phyloP scores from a whole-genome alignment of 805 yeast genomes.

The Sungouiozyma intestinalis region DNA sequence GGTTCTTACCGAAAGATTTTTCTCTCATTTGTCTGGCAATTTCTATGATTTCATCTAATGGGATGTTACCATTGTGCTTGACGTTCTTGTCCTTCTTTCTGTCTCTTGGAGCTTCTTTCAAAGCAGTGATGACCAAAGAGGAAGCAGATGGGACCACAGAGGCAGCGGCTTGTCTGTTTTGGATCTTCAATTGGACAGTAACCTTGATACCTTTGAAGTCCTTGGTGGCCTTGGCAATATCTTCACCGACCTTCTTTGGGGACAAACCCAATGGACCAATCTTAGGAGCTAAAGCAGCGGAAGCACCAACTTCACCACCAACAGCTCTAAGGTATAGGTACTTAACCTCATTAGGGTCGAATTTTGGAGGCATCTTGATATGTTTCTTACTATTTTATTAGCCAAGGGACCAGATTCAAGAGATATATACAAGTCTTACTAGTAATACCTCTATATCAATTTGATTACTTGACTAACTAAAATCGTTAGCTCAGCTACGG shows the following conservation, averaged over 20 bases:
- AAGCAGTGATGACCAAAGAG: slow-evolving; percentile 95
- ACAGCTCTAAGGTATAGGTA: slow-evolving; percentile 98
- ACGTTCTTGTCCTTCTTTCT: slow-evolving; percentile 99
- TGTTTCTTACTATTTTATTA: too few species aligned
- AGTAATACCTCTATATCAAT: too few species aligned
- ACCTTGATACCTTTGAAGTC: slow-evolving; percentile 98
- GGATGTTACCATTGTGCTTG: slow-evolving; percentile 98
- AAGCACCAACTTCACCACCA: slow-evolving; percentile 99
- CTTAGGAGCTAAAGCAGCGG: slow-evolving; percentile 99
- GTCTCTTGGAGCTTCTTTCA: slow-evolving; percentile 99
- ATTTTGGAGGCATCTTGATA: slow-evolving; percentile 84
- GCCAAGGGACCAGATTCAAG: too few species aligned
- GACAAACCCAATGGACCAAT: slow-evolving; percentile 99
- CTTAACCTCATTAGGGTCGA: slow-evolving; percentile 98
- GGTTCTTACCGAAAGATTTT: slow-evolving; percentile 95
- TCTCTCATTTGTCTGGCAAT: slow-evolving; percentile 96
- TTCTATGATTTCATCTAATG: slow-evolving; percentile 91
- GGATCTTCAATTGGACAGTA: slow-evolving; percentile 96
- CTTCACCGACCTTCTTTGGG: slow-evolving; percentile 99
- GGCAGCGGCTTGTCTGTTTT: slow-evolving; percentile 99
- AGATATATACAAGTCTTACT: too few species aligned
- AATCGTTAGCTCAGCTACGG: too few species aligned
- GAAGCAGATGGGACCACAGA: slow-evolving; percentile 99
- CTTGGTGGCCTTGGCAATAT: slow-evolving; percentile 99
- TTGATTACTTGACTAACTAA: too few species aligned